phyloP scores from a whole-genome alignment of 2,329 filamentous ascomycete genomes.

The Xylaria sp. region DNA sequence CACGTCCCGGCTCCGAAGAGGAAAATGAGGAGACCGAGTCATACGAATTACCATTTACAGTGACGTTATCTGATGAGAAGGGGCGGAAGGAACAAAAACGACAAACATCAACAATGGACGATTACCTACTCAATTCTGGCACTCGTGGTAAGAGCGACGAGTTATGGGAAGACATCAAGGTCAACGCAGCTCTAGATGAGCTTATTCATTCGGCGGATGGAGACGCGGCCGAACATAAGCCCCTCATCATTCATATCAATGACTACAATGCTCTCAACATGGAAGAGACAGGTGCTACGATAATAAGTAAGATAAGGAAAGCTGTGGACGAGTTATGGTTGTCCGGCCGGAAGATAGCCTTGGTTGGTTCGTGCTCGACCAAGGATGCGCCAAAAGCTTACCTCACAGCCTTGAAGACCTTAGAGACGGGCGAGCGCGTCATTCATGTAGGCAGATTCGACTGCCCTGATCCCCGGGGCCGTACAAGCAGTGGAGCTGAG shows the following conservation, averaged over 20 bases:
- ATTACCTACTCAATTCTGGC: slow-evolving; percentile 49
- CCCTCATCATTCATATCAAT: slow-evolving; percentile 76
- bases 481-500: neutral
- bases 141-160: slow-evolving; percentile 48
- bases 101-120: slow-evolving; percentile 48
- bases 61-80: slow-evolving; percentile 30
- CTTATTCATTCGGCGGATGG: slow-evolving; percentile 57
- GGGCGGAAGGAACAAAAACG: slow-evolving; percentile 34
- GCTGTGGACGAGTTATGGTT: slow-evolving; percentile 75
- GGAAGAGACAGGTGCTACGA: slow-evolving; percentile 68
- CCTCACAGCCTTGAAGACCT: slow-evolving; percentile 46
- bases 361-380: slow-evolving; percentile 78
- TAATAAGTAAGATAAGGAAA: slow-evolving; percentile 73
- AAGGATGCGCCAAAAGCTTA: slow-evolving; percentile 55
- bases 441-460: slow-evolving; percentile 32
- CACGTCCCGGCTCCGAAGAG: slow-evolving; percentile 13
- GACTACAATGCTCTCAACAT: slow-evolving; percentile 80
- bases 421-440: slow-evolving; percentile 46
- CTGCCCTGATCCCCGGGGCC: neutral
- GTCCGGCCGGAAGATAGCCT: slow-evolving; percentile 72
- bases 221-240: slow-evolving; percentile 44
- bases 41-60: slow-evolving; percentile 19
- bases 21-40: slow-evolving; percentile 22
- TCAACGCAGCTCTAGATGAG: slow-evolving; percentile 61
- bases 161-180: slow-evolving; percentile 67